phyloP scores from a whole-genome alignment of 331 rosid species.

The Saraca asoca region DNA sequence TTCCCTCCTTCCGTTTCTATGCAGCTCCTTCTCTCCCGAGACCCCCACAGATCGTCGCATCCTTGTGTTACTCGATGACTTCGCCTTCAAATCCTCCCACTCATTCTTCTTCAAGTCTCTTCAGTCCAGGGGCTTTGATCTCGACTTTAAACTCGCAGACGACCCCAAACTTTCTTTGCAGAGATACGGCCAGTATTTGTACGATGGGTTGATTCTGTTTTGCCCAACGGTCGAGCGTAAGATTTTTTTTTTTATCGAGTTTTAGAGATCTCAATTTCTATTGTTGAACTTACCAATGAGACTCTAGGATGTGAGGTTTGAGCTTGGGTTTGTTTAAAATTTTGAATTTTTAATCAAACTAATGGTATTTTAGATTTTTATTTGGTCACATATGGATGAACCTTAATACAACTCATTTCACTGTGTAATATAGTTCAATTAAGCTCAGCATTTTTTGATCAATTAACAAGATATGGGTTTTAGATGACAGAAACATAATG shows the following conservation, averaged over 20 bases:
- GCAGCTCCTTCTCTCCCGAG: constrained; percentile 70
- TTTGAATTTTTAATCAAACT: too few relatives aligned
- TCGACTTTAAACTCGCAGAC: constrained; percentile 88
- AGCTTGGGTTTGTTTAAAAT: neutral
- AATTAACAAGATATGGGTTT: too few relatives aligned
- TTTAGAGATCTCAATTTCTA: constrained; percentile 29
- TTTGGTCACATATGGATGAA: too few relatives aligned
- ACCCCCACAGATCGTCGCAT: constrained; percentile 77
- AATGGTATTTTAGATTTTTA: too few relatives aligned
- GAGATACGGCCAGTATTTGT: constrained; percentile 82
- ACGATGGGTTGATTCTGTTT: constrained; percentile 75
- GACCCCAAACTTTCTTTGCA: constrained; percentile 79
- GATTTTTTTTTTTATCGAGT: constrained; percentile 19
- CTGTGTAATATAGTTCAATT: too few relatives aligned
- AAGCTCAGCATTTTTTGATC: too few relatives aligned
- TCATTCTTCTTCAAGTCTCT: constrained; percentile 81
- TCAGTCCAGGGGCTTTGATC: constrained; percentile 87
- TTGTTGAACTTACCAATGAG: constrained; percentile 3
- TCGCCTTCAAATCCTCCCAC: constrained; percentile 84
- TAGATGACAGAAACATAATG: too few relatives aligned
- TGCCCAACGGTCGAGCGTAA: constrained; percentile 82
- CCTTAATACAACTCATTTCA: too few relatives aligned
- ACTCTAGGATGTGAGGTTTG: neutral
- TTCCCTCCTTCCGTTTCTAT: constrained; percentile 57
- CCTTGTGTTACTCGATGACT: constrained; percentile 85